Conservation (phyloP, 306 rosid species). For the Cercis canadensis region DNA sequence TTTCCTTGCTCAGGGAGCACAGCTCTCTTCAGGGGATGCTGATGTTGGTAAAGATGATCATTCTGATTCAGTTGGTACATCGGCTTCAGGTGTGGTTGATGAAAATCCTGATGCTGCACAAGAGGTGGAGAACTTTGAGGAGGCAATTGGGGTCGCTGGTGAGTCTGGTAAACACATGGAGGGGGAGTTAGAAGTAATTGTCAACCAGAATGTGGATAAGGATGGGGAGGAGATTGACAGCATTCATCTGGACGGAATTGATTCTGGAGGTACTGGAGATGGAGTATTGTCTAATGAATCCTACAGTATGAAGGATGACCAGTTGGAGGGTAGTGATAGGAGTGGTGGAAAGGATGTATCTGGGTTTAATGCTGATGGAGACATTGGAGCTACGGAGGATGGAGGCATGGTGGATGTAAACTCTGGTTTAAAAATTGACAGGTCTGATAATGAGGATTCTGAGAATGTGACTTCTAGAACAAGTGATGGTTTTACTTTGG, state of each 20-base stretch:
- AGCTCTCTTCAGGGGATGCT: slow-evolving; percentile 5
- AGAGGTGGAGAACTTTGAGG: slow-evolving; percentile 58
- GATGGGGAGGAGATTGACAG: too few relatives aligned
- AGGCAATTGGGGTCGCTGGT: slow-evolving; percentile 42
- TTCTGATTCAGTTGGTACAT: slow-evolving; percentile 17
- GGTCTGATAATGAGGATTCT: slow-evolving; percentile 48
- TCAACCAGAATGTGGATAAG: slow-evolving; percentile 19
- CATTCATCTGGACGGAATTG: slow-evolving; percentile 34
- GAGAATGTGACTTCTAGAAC: slow-evolving; percentile 42
- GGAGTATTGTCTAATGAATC: slow-evolving; percentile 40
- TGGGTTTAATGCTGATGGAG: slow-evolving; percentile 41
- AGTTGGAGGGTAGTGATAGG: slow-evolving; percentile 29
- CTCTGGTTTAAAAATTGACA: slow-evolving; percentile 27
- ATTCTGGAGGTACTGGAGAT: slow-evolving; percentile 44
- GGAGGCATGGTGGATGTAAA: slow-evolving; percentile 39
- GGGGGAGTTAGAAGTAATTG: slow-evolving; percentile 20
- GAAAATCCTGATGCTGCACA: slow-evolving; percentile 39
- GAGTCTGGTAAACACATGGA: slow-evolving; percentile 4
- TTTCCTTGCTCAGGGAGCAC: slow-evolving; percentile 41
- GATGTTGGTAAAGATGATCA: slow-evolving; percentile 27
- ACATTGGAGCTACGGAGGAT: slow-evolving; percentile 35
- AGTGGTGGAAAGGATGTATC: slow-evolving; percentile 47
- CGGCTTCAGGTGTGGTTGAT: slow-evolving; percentile 29
- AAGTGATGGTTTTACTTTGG: slow-evolving; percentile 35
- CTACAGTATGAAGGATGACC: slow-evolving; percentile 30